Percentiles rank a stretch among this genome's conserved stretches.
Conservation (phyloP, 225 moss, liverwort and hornwort species). For the Bryoerythrophyllum caledonicum region DNA sequence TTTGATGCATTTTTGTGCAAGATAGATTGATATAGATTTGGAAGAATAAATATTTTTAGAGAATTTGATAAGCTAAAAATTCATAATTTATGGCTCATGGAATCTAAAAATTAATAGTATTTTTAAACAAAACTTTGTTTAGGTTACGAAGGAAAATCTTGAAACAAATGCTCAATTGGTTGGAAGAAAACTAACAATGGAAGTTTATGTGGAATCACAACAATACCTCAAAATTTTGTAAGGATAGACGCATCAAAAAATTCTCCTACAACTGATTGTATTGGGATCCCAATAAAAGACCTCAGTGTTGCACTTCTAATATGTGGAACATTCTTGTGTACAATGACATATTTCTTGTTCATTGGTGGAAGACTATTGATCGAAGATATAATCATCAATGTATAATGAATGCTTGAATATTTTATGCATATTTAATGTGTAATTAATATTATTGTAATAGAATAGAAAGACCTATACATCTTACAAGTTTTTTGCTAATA, state of each 20-base stretch:
- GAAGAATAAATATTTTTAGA: no score
- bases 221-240: constrained; percentile 18
- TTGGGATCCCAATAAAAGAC: neutral
- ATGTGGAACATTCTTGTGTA: neutral
- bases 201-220: constrained; percentile 27
- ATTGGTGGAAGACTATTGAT: neutral
- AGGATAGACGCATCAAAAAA: neutral
- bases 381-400: constrained; percentile 22
- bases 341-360: constrained; percentile 7
- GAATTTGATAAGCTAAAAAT: no score
- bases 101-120: accelerated
- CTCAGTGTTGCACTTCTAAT: neutral
- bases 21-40: neutral
- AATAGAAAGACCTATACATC: neutral
- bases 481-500: neutral
- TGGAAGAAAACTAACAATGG: constrained; percentile 31
- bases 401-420: neutral
- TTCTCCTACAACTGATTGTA: neutral
- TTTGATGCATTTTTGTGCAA: neutral
- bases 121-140: neutral
- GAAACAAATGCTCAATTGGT: constrained; percentile 35
- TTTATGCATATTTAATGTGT: neutral
- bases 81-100: no score
- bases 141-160: constrained; percentile 45
- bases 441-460: neutral